Evolutionary conservation across 768 basidiomycete species (phyloP).

Genomic region (Collybiopsis confluens): DNA sequence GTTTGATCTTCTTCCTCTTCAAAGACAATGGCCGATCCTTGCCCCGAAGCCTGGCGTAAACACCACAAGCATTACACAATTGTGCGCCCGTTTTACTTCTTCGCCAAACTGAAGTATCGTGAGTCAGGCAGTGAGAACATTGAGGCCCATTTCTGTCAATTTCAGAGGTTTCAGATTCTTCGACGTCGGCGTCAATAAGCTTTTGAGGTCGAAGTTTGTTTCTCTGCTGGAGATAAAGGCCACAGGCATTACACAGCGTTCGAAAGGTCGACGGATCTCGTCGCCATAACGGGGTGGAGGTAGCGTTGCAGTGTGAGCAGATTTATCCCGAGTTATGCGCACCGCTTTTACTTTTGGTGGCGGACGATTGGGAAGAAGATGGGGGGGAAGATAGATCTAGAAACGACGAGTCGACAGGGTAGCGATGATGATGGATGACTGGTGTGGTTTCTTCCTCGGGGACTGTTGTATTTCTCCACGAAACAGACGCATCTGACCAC

Average conservation of each 20-base stretch:
- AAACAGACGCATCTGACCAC: background rate
- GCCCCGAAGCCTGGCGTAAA: slow-evolving; percentile 11
- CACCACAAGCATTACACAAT: slow-evolving; percentile 14
- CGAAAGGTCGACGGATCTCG: slow-evolving; percentile 11
- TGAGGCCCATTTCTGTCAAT: slow-evolving; percentile 6
- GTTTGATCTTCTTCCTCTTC: slow-evolving; percentile 14
- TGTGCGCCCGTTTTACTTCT: slow-evolving; percentile 14
- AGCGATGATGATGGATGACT: background rate
- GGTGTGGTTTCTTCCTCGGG: slow-evolving; percentile 1
- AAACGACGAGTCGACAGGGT: background rate
- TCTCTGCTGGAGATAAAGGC: slow-evolving; percentile 14
- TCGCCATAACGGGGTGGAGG: slow-evolving; percentile 14
- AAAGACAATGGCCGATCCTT: slow-evolving; percentile 12
- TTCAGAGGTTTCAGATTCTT: slow-evolving; percentile 3
- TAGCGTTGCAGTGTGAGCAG: slow-evolving; percentile 13
- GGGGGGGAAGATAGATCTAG: slow-evolving; percentile 9
- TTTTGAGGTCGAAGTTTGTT: slow-evolving; percentile 14
- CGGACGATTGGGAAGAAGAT: slow-evolving; percentile 9
- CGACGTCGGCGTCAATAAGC: slow-evolving; percentile 14
- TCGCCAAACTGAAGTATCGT: slow-evolving; percentile 12
- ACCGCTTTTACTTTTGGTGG: background rate
- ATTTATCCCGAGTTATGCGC: background rate
- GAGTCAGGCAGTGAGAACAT: slow-evolving; percentile 12
- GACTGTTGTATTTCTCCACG: background rate
- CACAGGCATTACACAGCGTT: slow-evolving; percentile 14